These are phyloP conservation scores for Aureoboletus auriporus DNA, from an alignment of 768 basidiomycete genomes.

Conservation along the genomic window DNA sequence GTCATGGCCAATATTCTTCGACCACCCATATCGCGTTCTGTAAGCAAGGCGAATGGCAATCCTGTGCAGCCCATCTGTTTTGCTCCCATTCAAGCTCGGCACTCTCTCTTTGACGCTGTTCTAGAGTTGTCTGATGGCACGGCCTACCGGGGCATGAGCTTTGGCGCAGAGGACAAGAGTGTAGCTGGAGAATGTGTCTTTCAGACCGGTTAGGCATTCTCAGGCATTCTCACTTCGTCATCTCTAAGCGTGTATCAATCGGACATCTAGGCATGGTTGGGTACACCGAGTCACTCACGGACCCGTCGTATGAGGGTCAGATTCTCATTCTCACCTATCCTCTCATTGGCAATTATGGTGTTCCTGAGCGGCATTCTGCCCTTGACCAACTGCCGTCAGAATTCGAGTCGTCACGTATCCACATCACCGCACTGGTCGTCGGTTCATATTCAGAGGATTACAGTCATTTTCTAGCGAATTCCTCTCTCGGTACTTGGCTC, in stretches of 20 bases:
- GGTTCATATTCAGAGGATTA: conserved; percentile 93
- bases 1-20: conserved; percentile 30
- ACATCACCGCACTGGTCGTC: conserved; percentile 86
- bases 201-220: conserved; percentile 78
- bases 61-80: conserved; percentile 35
- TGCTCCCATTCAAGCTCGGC: conserved; percentile 23
- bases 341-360: conserved; percentile 95
- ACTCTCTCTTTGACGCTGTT: conserved; percentile 51
- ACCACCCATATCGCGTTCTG: conserved; percentile 43
- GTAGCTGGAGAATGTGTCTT: conserved; percentile 98
- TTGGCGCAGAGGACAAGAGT: conserved; percentile 89
- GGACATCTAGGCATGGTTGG: conserved; percentile 87
- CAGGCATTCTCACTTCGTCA: conserved; percentile 27
- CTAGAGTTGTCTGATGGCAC: conserved; percentile 90
- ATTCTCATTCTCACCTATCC: conserved; percentile 98
- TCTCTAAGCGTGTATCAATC: conserved; percentile 13
- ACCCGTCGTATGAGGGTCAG: conserved; percentile 97
- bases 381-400: conserved; percentile 60
- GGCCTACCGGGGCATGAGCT: conserved; percentile 84
- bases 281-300: conserved; percentile 96
- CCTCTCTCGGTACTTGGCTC: conserved; percentile 87
- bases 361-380: conserved; percentile 60
- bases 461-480: conserved; percentile 89
- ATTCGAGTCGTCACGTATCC: conserved; percentile 95
- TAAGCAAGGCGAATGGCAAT: conserved; percentile 34